A percentile compares a stretch with the other conserved stretches of the same genome.
These are phyloP conservation scores for Aurinia saxatilis DNA, from an alignment of 345 rosid species.

Conservation along the genomic window DNA sequence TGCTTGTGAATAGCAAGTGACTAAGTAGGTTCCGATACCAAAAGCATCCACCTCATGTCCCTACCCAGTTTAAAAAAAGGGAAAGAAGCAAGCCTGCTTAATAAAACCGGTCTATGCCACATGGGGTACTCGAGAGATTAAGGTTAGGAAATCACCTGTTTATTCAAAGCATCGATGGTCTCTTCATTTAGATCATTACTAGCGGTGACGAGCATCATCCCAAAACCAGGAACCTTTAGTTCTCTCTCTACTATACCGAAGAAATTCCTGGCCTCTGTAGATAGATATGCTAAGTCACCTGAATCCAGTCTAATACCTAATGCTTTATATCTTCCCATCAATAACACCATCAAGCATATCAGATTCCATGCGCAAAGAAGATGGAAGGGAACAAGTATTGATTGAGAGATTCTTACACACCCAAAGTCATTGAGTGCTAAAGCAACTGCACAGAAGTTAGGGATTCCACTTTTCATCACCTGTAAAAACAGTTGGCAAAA, in stretches of 20 bases:
- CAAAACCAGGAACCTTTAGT: conserved; percentile 59
- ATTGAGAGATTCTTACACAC: conserved; percentile 39
- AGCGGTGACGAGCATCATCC: conserved; percentile 64
- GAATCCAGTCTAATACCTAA: conserved; percentile 90
- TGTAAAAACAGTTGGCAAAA: conserved; percentile 27
- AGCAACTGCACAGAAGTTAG: conserved; percentile 96
- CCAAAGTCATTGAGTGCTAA: conserved; percentile 80
- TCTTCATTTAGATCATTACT: conserved; percentile 98
- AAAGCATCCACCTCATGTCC: conserved; percentile 93
- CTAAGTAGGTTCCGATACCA: conserved; percentile 89
- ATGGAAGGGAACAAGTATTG: background rate
- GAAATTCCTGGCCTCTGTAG: conserved; percentile 69
- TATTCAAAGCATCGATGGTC: conserved; percentile 93
- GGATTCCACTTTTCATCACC: conserved; percentile 90
- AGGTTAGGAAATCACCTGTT: conserved; percentile 48
- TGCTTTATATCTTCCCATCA: conserved; percentile 67
- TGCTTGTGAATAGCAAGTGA: conserved; percentile 91
- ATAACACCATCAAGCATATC: background rate
- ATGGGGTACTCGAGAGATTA: background rate
- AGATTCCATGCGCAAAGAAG: background rate
- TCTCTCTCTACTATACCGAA: conserved; percentile 62
- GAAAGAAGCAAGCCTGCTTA: background rate
- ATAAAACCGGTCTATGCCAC: background rate
- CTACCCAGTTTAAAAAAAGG: conserved; percentile 21
- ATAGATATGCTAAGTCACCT: conserved; percentile 91